phyloP scores from a whole-genome alignment of 169 alveolate genomes.

The Babesia divergens region DNA sequence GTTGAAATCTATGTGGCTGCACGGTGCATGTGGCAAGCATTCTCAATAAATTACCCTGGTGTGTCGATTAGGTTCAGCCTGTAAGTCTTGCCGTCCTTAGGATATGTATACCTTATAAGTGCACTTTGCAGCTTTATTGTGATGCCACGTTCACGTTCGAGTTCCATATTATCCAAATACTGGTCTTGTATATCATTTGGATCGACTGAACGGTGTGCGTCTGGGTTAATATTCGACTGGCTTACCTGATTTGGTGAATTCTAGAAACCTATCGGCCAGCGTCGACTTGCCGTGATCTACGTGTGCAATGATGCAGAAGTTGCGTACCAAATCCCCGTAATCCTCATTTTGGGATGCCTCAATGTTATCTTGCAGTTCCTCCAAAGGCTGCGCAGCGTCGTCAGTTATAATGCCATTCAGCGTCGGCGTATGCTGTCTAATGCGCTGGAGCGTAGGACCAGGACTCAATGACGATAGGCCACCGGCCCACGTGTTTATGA shows the following conservation, averaged over 20 bases:
- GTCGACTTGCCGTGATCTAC: constrained; percentile 95
- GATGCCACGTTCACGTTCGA: constrained; percentile 90
- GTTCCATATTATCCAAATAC: constrained; percentile 85
- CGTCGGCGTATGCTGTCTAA: too few species aligned
- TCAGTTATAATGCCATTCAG: too few species aligned
- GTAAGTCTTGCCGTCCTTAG: constrained; percentile 78
- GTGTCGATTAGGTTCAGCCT: constrained; percentile 93
- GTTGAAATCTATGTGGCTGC: constrained; percentile 89
- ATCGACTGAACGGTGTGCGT: constrained; percentile 65
- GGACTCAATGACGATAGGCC: too few species aligned
- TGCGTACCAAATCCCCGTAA: constrained; percentile 70
- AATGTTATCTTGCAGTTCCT: not conserved
- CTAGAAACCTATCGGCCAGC: constrained; percentile 89
- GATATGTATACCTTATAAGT: constrained; percentile 62
- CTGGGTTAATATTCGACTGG: constrained; percentile 22
- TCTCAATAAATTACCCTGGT: constrained; percentile 82
- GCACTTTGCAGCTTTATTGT: constrained; percentile 86
- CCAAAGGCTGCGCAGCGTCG: not conserved
- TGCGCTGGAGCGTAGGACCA: too few species aligned
- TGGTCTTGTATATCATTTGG: constrained; percentile 78
- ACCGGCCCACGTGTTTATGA: too few species aligned
- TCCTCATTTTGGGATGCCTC: not conserved
- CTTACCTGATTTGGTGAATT: constrained; percentile 75
- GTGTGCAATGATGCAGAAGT: constrained; percentile 95
- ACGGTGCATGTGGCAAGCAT: not conserved